phyloP scores from a whole-genome alignment of 768 basidiomycete species.

The Vararia minispora region DNA sequence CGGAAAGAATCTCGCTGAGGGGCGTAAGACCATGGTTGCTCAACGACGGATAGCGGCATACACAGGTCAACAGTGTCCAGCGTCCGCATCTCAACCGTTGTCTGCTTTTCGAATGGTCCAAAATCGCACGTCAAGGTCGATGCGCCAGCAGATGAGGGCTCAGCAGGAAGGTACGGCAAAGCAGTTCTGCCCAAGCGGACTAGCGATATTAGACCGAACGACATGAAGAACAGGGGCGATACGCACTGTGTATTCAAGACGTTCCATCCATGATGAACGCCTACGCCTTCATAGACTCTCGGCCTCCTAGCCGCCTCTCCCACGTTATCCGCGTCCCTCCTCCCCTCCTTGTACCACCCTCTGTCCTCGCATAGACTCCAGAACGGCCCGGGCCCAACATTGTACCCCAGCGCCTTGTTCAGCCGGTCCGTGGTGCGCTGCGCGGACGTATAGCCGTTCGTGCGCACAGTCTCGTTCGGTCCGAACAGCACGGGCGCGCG shows the following conservation, averaged over 20 bases:
- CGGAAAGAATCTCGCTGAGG: slow-evolving; percentile 48
- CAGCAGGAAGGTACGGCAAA: slow-evolving; percentile 47
- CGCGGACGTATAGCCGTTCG: slow-evolving; percentile 45
- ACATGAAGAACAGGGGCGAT: slow-evolving; percentile 4
- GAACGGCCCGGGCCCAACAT: slow-evolving; percentile 63
- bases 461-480: slow-evolving; percentile 28
- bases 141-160: slow-evolving; percentile 30
- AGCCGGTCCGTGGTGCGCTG: slow-evolving; percentile 40
- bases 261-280: slow-evolving; percentile 33
- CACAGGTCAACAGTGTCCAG: slow-evolving; percentile 50
- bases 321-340: slow-evolving; percentile 19
- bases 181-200: slow-evolving; percentile 40
- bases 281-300: slow-evolving; percentile 38
- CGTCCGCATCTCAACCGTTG: slow-evolving; percentile 34
- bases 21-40: neutral
- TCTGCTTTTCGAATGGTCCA: slow-evolving; percentile 51
- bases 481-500: slow-evolving; percentile 40
- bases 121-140: slow-evolving; percentile 51
- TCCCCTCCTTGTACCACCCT: slow-evolving; percentile 62
- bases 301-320: slow-evolving; percentile 46
- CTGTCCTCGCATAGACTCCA: slow-evolving; percentile 77
- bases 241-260: slow-evolving; percentile 40
- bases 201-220: slow-evolving; percentile 1
- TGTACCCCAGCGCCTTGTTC: slow-evolving; percentile 62
- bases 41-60: slow-evolving; percentile 21